Evolutionary conservation across 164 flowering plant species (phyloP), one percentile per base, ranked within the genome.

Genomic region (Houttuynia cordata): DNA sequence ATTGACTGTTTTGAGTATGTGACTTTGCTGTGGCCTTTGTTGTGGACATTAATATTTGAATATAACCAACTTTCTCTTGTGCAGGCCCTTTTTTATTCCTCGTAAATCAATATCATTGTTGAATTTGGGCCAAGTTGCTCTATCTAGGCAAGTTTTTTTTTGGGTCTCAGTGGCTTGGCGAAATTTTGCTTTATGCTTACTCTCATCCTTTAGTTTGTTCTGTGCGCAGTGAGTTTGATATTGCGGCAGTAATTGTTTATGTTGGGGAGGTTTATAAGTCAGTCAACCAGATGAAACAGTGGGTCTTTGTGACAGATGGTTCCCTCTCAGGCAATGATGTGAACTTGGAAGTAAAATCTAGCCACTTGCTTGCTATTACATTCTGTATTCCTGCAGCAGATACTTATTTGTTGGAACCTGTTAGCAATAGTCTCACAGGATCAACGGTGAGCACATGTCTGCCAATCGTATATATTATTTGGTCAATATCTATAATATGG

Each of bases 251-350:
- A 22, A 77, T 90, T 71, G 74, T 93, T 64, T 63, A 80, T 60
- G 94, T 88, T 62, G 99, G 99, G 59, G 85, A 86, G 61, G 81
- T 74, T 62, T 80, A 75, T 74, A 57, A 61, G 58, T 71, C 76
- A 61, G 75, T 78, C 67, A 76, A 77, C 51, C 94, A 78, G 64
- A 83, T 71, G 80, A 86, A 73, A 71, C 97, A 88, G 69, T 90
- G 99, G 99, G 83, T 90, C 56, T 93, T 93, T 77, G 84, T 88
- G 64, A 78, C 95, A 14, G 97, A 93, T 74, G 83, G 83, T 58
- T 82, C 88, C 17, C 45, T 66, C 39, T 56, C 68, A 52, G 73
- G 60, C 52, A 57, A 73, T 49, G 70, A 62, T 56, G 63, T 66
- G 54, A 64, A 76, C 20, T 61, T 71, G 13, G 79, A 68, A 63